These are phyloP conservation scores for Ceratocystis colombiana DNA, from an alignment of 2,329 filamentous ascomycete genomes.

Conservation along the genomic window DNA sequence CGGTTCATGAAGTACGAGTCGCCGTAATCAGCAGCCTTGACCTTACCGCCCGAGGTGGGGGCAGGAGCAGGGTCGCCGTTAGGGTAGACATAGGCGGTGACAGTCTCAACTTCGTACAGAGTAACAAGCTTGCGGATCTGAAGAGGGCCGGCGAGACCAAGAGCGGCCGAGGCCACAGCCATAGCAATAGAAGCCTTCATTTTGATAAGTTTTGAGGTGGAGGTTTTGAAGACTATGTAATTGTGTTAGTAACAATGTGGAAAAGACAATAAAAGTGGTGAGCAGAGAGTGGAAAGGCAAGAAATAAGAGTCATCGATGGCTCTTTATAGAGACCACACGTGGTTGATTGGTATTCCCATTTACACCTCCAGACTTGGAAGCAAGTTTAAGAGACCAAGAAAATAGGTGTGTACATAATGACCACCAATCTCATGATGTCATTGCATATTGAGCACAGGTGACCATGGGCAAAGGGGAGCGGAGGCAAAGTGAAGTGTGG, in stretches of 20 bases:
- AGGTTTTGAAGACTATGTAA: neutral
- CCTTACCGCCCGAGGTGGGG: slow-evolving; percentile 22
- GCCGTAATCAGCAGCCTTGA: slow-evolving; percentile 20
- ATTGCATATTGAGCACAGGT: neutral
- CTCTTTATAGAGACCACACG: too few relatives aligned
- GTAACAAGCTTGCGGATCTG: slow-evolving; percentile 36
- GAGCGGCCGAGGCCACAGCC: slow-evolving; percentile 37
- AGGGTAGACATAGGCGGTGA: slow-evolving; percentile 32
- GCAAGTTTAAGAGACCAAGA: neutral
- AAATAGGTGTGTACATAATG: neutral
- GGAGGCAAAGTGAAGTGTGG: neutral
- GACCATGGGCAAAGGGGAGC: neutral
- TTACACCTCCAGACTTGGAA: neutral
- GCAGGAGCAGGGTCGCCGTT: slow-evolving; percentile 27
- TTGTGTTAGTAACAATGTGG: neutral
- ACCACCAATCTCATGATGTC: neutral
- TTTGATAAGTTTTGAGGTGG: slow-evolving; percentile 29
- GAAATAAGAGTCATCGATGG: neutral
- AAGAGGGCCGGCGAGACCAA: slow-evolving; percentile 40
- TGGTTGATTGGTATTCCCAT: too few relatives aligned
- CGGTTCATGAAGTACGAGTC: slow-evolving; percentile 22
- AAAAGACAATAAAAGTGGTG: neutral
- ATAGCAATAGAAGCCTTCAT: slow-evolving; percentile 45
- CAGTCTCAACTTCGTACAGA: slow-evolving; percentile 36
- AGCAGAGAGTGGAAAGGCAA: neutral